Base-by-base conservation (phyloP, 371 early-diverging fungal genomes). In the Haplosporangium sp. region DNA sequence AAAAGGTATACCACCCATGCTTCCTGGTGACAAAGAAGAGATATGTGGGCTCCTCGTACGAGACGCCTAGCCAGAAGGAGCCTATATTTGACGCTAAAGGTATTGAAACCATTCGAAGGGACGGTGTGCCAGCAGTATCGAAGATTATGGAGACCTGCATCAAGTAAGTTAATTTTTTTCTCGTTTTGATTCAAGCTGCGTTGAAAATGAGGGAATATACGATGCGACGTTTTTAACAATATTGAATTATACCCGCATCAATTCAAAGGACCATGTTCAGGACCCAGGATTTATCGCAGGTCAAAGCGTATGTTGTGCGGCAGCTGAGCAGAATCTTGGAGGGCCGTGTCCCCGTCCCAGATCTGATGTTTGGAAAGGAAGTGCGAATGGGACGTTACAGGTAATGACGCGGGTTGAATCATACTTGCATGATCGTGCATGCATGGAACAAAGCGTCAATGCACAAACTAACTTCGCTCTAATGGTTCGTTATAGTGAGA, bases 1-100 rank as follows among this genome's bases (percentile, higher is more conserved):
- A 96, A 74, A 96, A 96, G 82, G 92, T 97, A 0, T 97, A 96
- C 74, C 92, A 91, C 41, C 95, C 95, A 0, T 92, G 94, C 60
- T 84, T 97, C 4, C 67, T 97, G 54, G 80, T 95, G 21, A 88
- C 96, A 21, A 97, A 97, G 77, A 97, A 97, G 73, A 85, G 96
- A 10, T 97, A 97, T 67, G 94, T 92, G 11, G 98, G 98, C 0
- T 92, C 89, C 82, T 94, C 90, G 74, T 95, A 85, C 67, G 94
- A 94, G 73, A 72, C 74, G 3, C 75, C 73, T 0, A 75, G 79
- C 4, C 88, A 93, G 47, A 70, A 60, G 1, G 86, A 87, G 62
- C 94, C 95, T 0, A 84, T 79, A 2, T 93, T 95, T 85, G 98
- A 97, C 69, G 95, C 93, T n/a, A 97, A 97, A 76, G 98, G 98